A percentile compares a stretch with the other conserved stretches of the same genome.
These are phyloP conservation scores for Pichia sp. DNA, from an alignment of 1,139 yeast genomes.

Conservation along the genomic window DNA sequence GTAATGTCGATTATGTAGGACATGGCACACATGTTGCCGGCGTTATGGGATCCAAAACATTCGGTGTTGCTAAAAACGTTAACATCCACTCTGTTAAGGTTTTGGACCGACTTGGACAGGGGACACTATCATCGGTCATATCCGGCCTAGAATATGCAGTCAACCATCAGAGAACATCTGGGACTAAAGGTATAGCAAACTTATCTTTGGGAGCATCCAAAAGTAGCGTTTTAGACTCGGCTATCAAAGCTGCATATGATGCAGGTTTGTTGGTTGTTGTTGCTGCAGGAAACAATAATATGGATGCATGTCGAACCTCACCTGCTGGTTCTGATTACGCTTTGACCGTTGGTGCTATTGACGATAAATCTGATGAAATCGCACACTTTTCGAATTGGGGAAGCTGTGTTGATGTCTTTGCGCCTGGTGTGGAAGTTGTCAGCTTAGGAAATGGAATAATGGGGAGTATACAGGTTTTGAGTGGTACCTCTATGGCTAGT, in stretches of 20 bases:
- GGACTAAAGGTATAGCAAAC: slow-evolving; percentile 60
- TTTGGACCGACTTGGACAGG: slow-evolving; percentile 55
- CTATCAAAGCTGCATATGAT: slow-evolving; percentile 61
- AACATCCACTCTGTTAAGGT: slow-evolving; percentile 66
- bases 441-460: slow-evolving; percentile 33
- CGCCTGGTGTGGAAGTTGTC: slow-evolving; percentile 65
- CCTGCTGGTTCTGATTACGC: slow-evolving; percentile 46
- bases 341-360: slow-evolving; percentile 82
- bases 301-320: slow-evolving; percentile 70
- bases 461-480: slow-evolving; percentile 36
- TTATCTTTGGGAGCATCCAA: slow-evolving; percentile 70
- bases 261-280: slow-evolving; percentile 75
- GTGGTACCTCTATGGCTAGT: slow-evolving; percentile 89
- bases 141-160: slow-evolving; percentile 69
- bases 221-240: slow-evolving; percentile 60
- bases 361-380: slow-evolving; percentile 58
- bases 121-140: slow-evolving; percentile 59
- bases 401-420: slow-evolving; percentile 73
- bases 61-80: slow-evolving; percentile 72
- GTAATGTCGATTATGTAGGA: slow-evolving; percentile 41
- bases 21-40: slow-evolving; percentile 91
- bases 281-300: slow-evolving; percentile 82
- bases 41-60: slow-evolving; percentile 66
- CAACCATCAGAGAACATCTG: slow-evolving; percentile 34
- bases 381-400: slow-evolving; percentile 89